Evolutionary conservation across 1,284 basidiomycete species (phyloP).

Genomic region (Rhodotorula sp.): DNA sequence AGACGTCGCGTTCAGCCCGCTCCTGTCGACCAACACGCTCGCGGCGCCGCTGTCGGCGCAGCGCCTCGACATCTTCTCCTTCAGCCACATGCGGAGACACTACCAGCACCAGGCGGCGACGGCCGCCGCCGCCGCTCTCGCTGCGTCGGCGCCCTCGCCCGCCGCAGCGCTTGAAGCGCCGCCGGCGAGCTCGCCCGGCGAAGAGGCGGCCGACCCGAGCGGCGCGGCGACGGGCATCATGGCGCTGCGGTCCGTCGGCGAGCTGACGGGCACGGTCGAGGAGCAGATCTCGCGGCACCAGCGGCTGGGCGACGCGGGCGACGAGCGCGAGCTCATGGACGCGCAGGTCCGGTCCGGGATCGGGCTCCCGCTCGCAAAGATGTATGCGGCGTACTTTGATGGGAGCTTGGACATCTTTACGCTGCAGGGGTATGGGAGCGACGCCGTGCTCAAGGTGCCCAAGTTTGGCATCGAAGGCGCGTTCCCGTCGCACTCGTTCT

Average conservation of each 20-base stretch:
- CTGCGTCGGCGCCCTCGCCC: neutral
- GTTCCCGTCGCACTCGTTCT: neutral
- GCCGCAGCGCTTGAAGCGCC: neutral
- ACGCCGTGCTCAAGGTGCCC: slow-evolving; percentile 38
- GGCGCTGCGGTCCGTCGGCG: slow-evolving; percentile 16
- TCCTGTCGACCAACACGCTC: slow-evolving; percentile 6
- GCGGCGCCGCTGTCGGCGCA: slow-evolving; percentile 32
- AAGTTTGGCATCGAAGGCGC: slow-evolving; percentile 30
- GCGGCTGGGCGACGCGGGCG: neutral
- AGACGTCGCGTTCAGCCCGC: slow-evolving; percentile 21
- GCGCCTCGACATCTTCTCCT: slow-evolving; percentile 41
- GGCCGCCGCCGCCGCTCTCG: neutral
- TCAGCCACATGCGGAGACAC: slow-evolving; percentile 39
- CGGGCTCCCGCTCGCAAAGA: slow-evolving; percentile 42
- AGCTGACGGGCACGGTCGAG: slow-evolving; percentile 23
- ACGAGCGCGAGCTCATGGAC: slow-evolving; percentile 26
- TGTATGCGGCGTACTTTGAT: slow-evolving; percentile 44
- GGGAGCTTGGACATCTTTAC: slow-evolving; percentile 41
- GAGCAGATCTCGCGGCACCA: slow-evolving; percentile 22
- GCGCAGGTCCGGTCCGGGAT: slow-evolving; percentile 40
- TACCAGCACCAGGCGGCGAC: slow-evolving; percentile 36
- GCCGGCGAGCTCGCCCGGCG: neutral
- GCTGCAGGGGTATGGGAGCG: slow-evolving; percentile 40
- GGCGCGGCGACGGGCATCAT: slow-evolving; percentile 14
- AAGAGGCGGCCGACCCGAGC: neutral